A percentile compares a stretch with the other conserved stretches of the same genome.
phyloP scores from a whole-genome alignment of 2,329 filamentous ascomycete species.

The Mycosphaerella sp. region DNA sequence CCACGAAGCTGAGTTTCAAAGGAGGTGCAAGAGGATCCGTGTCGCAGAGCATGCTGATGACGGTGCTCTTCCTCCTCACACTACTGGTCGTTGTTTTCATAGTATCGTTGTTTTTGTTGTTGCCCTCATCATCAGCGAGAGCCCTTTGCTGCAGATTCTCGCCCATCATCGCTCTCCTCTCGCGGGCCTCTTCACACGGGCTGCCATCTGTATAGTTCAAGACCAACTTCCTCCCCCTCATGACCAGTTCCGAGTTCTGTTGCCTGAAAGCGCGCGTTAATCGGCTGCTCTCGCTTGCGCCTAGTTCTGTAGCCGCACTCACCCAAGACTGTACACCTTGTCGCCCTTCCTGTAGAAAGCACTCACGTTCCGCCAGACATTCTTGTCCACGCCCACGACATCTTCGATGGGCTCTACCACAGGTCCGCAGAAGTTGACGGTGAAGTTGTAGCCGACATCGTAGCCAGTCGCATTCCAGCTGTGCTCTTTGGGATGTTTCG shows the following conservation, averaged over 20 bases:
- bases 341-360: slow-evolving; percentile 65
- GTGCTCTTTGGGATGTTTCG: slow-evolving; percentile 51
- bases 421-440: slow-evolving; percentile 70
- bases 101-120: slow-evolving; percentile 31
- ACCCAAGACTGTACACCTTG: slow-evolving; percentile 70
- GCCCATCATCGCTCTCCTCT: slow-evolving; percentile 26
- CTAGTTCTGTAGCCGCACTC: slow-evolving; percentile 31
- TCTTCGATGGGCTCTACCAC: slow-evolving; percentile 55
- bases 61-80: slow-evolving; percentile 65
- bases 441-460: slow-evolving; percentile 76
- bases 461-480: slow-evolving; percentile 62
- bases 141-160: slow-evolving; percentile 29
- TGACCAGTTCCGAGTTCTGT: slow-evolving; percentile 48
- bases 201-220: slow-evolving; percentile 48
- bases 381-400: slow-evolving; percentile 57
- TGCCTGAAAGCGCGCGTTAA: slow-evolving; percentile 36
- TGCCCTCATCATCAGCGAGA: slow-evolving; percentile 37
- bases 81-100: slow-evolving; percentile 22
- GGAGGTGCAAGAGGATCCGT: slow-evolving; percentile 63
- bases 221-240: slow-evolving; percentile 60
- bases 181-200: slow-evolving; percentile 37
- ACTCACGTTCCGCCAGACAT: slow-evolving; percentile 65
- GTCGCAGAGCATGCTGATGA: slow-evolving; percentile 91
- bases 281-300: too few species aligned
- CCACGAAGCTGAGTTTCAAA: slow-evolving; percentile 75